Evolutionary conservation across 441 rosid species (phyloP), one percentile per base, ranked within the genome.

Genomic region (Bruguiera hainesii): DNA sequence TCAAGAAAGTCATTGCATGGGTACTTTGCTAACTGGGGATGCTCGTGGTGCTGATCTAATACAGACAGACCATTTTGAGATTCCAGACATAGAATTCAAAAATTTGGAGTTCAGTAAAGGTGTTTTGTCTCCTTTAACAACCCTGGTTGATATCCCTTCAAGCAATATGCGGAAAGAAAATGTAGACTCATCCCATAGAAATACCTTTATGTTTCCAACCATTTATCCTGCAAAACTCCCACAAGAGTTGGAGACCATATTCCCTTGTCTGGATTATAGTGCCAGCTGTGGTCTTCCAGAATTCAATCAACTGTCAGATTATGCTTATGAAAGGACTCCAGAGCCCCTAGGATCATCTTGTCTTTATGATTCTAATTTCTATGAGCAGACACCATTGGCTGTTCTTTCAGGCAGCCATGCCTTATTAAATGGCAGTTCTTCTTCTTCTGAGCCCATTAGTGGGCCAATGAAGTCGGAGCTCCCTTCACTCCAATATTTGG

Each of bases 401-500:
- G 85, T 74, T 69, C 73, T 83, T 83, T 87, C 77, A 70, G 88
- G 90, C 73, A 65, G 92, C 91, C 97, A 90, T 80, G 71, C 91
- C 91, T 81, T 84, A 79, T 73, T 84, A 81, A 85, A 89, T 87
- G 98, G 95, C 89, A 73, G 79, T 81, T 82, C 84, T 89, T 84
- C 94, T 79, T 75, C 98, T 96, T 92, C 96, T 66, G 83, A 77
- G 86, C 87, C 96, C 77, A 50, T 55, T 26, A 72, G 80, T 23
- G 95, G 82, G 93, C 84, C 90, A 75, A 78, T 88, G 98, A 92
- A 92, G 99, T 82, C 84, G 91, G 99, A 95, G 98, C 98, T 95
- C 99, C 99, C 98, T 95, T 96, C 99, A 96, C 93, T 96, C 99
- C 99, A 96, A 96, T 87, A 85, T 90, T 63, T 87, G 70, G 95